Evolutionary conservation across 768 basidiomycete species (phyloP), one percentile per base, ranked within the genome.

Genomic region (Piloderma croceum): DNA sequence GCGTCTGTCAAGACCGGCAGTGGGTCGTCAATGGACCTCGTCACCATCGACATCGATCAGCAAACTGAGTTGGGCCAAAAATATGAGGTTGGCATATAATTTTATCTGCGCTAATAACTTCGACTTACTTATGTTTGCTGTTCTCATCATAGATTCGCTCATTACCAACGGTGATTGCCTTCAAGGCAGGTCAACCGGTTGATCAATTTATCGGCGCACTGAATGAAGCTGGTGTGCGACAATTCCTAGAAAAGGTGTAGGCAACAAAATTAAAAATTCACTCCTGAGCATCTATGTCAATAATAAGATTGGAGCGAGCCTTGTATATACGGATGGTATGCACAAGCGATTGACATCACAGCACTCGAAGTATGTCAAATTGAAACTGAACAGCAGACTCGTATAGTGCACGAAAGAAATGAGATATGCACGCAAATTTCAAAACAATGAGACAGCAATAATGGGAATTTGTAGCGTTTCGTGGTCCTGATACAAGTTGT

Each of bases 101-200:
- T 15, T 34, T 4, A 15, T 13, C n/a, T 18, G n/a, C n/a, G n/a
- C n/a, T n/a, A n/a, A n/a, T n/a, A 9, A 15, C 27, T 29, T 15
- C 27, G 27, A 15, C 27, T 29, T 29, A 29, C 27, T 27, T 53
- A 39, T n/a, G 4, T 36, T 23, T 38, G 32, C 21, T n/a, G 31
- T 21, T 21, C 10, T 43, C 22, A n/a, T 25, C 18, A 11, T 47
- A 90, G 88, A 67, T 90, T 44, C 62, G 68, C n/a, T 71, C 83
- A 12, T 60, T 90, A n/a, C 87, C 87, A 3, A 90, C 87, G 0
- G 84, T 90, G 22, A 64, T 85, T 42, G 87, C 84, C 3, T 89
- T 89, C 64, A 73, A 68, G 42, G 71, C 80, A 35, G 86, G 84
- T 13, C 52, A 74, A 47, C 64, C 61, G 1, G 64, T 81, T n/a